Percentiles rank a stretch among this genome's conserved stretches.
phyloP scores from a whole-genome alignment of 2,329 filamentous ascomycete genomes.

The Alternaria ventricosa region DNA sequence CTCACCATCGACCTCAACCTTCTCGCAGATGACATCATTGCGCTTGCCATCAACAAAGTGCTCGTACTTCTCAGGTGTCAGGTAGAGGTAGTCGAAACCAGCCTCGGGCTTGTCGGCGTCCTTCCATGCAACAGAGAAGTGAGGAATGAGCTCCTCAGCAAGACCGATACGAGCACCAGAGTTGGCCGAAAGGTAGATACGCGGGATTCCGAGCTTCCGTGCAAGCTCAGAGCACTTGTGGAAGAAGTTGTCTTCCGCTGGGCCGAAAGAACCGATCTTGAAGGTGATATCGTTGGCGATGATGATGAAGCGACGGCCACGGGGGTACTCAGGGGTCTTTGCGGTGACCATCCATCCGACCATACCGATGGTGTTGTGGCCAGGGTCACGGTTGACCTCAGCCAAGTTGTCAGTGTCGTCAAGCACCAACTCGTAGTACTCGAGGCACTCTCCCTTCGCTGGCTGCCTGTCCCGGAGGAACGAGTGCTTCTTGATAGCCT shows the following conservation, averaged over 20 bases:
- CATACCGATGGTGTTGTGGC: slow-evolving; percentile 97
- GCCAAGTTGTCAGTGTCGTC: slow-evolving; percentile 91
- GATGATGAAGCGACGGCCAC: slow-evolving; percentile 90
- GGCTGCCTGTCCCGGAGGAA: slow-evolving; percentile 81
- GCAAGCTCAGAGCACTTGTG: slow-evolving; percentile 98
- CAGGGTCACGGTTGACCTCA: slow-evolving; percentile 92
- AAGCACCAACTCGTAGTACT: slow-evolving; percentile 91
- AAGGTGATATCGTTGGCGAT: slow-evolving; percentile 99
- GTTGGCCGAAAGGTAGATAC: slow-evolving; percentile 98
- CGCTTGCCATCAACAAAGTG: slow-evolving; percentile 80
- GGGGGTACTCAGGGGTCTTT: slow-evolving; percentile 92
- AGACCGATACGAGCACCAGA: slow-evolving; percentile 97
- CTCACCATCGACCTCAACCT: slow-evolving; percentile 84
- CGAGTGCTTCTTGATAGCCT: slow-evolving; percentile 75
- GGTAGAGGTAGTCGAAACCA: slow-evolving; percentile 97
- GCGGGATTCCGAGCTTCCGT: slow-evolving; percentile 90
- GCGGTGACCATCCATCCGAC: slow-evolving; percentile 97
- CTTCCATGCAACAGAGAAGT: slow-evolving; percentile 98
- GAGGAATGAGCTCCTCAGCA: slow-evolving; percentile 93
- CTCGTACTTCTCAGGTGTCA: slow-evolving; percentile 84
- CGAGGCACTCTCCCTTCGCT: slow-evolving; percentile 85
- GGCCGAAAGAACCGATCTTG: slow-evolving; percentile 98
- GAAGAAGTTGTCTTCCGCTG: slow-evolving; percentile 97
- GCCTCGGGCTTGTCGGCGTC: slow-evolving; percentile 78
- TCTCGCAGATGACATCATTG: slow-evolving; percentile 85